These are phyloP conservation scores for Xerocomellus chrysenteron DNA, from an alignment of 768 basidiomycete genomes.

Conservation along the genomic window DNA sequence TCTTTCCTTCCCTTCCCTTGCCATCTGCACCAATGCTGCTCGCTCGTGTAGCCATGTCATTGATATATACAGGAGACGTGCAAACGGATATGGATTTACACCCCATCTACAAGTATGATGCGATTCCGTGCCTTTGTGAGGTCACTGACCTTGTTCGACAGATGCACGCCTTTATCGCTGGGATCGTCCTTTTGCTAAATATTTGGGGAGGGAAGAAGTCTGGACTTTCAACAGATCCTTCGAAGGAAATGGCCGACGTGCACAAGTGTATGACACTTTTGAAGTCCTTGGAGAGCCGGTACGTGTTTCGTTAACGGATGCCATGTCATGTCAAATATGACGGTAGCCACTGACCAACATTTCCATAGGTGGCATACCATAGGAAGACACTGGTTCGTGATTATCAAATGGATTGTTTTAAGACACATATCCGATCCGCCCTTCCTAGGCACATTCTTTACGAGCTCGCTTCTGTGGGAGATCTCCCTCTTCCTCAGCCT, in stretches of 20 bases:
- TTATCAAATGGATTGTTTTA: neutral
- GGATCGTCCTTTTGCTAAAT: slow-evolving; percentile 53
- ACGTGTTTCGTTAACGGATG: slow-evolving; percentile 1
- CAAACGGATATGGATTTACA: slow-evolving; percentile 15
- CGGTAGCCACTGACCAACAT: neutral
- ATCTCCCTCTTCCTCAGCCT: slow-evolving; percentile 61
- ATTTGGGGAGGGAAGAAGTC: slow-evolving; percentile 53
- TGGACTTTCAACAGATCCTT: slow-evolving; percentile 40
- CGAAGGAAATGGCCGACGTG: slow-evolving; percentile 51
- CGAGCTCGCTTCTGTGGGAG: slow-evolving; percentile 69
- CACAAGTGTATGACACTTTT: slow-evolving; percentile 47
- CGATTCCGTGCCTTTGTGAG: too few species aligned
- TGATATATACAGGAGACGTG: slow-evolving; percentile 50
- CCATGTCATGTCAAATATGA: neutral
- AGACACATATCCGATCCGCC: neutral
- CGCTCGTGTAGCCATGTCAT: slow-evolving; percentile 71
- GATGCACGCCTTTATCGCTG: slow-evolving; percentile 47
- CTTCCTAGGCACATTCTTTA: slow-evolving; percentile 64
- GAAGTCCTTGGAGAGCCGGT: slow-evolving; percentile 37
- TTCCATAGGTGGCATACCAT: slow-evolving; percentile 44
- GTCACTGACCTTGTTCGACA: slow-evolving; percentile 7
- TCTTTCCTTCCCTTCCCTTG: slow-evolving; percentile 60
- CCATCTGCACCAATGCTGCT: slow-evolving; percentile 85
- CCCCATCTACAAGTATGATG: slow-evolving; percentile 32
- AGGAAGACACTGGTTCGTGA: slow-evolving; percentile 47